Percentiles rank a stretch among this genome's conserved stretches.
Conservation (phyloP, 78 protist genomes). For the Tieghemostelium lacteum region DNA sequence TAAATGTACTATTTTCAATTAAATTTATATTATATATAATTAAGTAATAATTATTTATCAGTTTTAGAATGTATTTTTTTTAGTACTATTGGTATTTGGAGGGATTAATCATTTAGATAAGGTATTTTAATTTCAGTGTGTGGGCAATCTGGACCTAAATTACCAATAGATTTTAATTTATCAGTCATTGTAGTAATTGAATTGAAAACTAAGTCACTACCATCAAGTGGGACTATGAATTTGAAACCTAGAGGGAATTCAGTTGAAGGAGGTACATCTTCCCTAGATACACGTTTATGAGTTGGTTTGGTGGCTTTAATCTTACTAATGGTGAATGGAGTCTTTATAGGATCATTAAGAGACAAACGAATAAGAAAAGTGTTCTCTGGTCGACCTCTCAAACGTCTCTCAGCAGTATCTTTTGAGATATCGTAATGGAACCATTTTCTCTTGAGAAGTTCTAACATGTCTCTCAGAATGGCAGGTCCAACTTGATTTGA, state of each 20-base stretch:
- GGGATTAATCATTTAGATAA: slow-evolving; percentile 38
- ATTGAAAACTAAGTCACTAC: slow-evolving; percentile 29
- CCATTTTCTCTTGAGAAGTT: slow-evolving; percentile 47
- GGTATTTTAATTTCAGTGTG: slow-evolving; percentile 58
- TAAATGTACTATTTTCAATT: too few relatives aligned
- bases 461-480: slow-evolving; percentile 42
- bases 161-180: slow-evolving; percentile 21
- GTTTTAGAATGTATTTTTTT: too few relatives aligned
- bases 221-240: slow-evolving; percentile 44
- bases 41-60: too few relatives aligned
- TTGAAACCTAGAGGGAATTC: slow-evolving; percentile 66
- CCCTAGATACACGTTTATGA: slow-evolving; percentile 71
- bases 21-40: too few relatives aligned
- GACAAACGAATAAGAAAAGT: slow-evolving; percentile 68
- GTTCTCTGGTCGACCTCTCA: slow-evolving; percentile 75
- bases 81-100: too few relatives aligned
- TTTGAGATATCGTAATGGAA: slow-evolving; percentile 78
- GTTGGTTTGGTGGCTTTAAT: slow-evolving; percentile 40
- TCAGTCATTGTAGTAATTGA: slow-evolving; percentile 26
- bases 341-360: slow-evolving; percentile 52
- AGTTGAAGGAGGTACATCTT: neutral
- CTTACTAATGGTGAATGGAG: slow-evolving; percentile 77
- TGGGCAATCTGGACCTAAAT: slow-evolving; percentile 50
- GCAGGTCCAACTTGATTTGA: neutral
- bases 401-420: slow-evolving; percentile 57